These are phyloP conservation scores for Aspergillus diversus DNA, from an alignment of 495 filamentous ascomycete species.

Conservation along the genomic window DNA sequence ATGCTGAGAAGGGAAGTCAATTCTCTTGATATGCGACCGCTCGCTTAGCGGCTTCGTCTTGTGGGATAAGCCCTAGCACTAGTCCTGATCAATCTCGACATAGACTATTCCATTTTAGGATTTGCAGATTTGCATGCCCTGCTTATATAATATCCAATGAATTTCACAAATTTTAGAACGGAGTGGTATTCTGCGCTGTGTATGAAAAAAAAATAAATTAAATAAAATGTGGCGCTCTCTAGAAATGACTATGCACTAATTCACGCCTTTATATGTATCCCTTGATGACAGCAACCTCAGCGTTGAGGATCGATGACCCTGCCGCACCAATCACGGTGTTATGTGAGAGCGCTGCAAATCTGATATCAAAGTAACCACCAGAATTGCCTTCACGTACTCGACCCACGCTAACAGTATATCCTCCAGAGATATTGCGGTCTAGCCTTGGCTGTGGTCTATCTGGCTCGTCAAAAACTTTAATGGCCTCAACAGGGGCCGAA, in stretches of 20 bases:
- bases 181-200: neutral
- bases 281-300: conserved; percentile 89
- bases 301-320: conserved; percentile 91
- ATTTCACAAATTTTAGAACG: too few species aligned
- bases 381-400: conserved; percentile 71
- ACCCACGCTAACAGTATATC: conserved; percentile 83
- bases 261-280: conserved; percentile 66
- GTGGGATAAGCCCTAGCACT: conserved; percentile 42
- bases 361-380: conserved; percentile 78
- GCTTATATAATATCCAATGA: too few species aligned
- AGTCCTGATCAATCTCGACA: conserved; percentile 25
- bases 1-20: conserved; percentile 18
- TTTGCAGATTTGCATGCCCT: neutral
- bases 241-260: conserved; percentile 27
- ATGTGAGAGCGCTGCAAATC: conserved; percentile 81
- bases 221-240: conserved; percentile 17
- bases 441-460: conserved; percentile 85
- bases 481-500: conserved; percentile 72
- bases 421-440: conserved; percentile 72
- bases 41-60: conserved; percentile 40
- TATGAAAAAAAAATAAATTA: neutral
- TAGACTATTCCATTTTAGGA: neutral
- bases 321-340: conserved; percentile 95
- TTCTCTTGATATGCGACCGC: conserved; percentile 33
- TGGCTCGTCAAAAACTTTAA: conserved; percentile 76